These are phyloP conservation scores for Beta corolliflora DNA, from an alignment of 179 eudicot species.

Conservation along the genomic window DNA sequence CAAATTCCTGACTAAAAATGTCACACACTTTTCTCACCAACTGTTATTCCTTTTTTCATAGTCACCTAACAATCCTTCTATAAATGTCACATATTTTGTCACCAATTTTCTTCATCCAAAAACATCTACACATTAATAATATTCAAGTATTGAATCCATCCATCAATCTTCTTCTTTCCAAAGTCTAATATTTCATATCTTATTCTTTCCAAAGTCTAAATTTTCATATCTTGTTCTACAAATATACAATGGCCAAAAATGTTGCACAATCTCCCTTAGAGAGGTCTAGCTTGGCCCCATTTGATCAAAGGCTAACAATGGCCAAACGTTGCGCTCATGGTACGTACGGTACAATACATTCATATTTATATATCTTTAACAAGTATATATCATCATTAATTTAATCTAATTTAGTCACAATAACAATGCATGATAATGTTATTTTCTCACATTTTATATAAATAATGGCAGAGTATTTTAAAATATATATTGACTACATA, in stretches of 20 bases:
- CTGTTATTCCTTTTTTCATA: background rate
- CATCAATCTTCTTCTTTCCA: background rate
- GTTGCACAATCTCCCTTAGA: conserved; percentile 48
- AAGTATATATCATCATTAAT: too few relatives aligned
- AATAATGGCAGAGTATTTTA: too few relatives aligned
- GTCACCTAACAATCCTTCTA: background rate
- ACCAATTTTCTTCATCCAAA: background rate
- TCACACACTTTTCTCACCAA: conserved; percentile 6
- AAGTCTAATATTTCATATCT: background rate
- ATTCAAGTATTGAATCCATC: background rate
- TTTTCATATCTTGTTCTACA: background rate
- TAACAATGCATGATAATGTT: too few relatives aligned
- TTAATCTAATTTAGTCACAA: too few relatives aligned
- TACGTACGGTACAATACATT: conserved; percentile 3
- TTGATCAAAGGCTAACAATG: conserved; percentile 66
- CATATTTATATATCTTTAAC: too few relatives aligned
- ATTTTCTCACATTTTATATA: too few relatives aligned
- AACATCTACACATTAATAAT: background rate
- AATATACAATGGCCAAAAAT: conserved; percentile 40
- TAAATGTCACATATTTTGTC: background rate
- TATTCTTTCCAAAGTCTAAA: background rate
- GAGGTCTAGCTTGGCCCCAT: conserved; percentile 1
- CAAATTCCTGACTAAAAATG: background rate
- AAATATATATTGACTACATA: too few relatives aligned
- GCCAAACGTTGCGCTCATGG: conserved; percentile 86